A percentile compares a stretch with the other conserved stretches of the same genome.
Conservation (phyloP, 768 basidiomycete species). For the Mycena belliarum region DNA sequence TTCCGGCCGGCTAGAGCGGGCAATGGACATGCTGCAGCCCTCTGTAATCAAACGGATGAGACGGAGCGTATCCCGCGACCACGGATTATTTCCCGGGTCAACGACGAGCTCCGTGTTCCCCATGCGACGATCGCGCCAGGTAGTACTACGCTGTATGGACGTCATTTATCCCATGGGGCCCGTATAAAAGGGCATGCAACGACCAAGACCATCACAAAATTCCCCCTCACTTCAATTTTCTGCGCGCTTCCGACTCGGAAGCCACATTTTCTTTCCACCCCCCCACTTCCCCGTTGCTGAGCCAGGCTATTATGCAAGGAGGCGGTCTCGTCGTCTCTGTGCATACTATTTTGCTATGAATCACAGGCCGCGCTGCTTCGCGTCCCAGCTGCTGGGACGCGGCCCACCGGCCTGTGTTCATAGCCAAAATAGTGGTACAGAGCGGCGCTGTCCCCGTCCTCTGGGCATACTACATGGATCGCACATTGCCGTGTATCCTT, state of each 20-base stretch:
- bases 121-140: neutral
- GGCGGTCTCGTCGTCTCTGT: slow-evolving; percentile 4
- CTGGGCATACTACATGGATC: neutral
- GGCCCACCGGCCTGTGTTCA: slow-evolving; percentile 48
- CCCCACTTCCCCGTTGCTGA: neutral
- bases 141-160: neutral
- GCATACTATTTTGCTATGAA: slow-evolving; percentile 37
- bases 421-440: slow-evolving; percentile 55
- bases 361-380: slow-evolving; percentile 34
- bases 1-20: too few relatives aligned
- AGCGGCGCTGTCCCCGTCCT: slow-evolving; percentile 18
- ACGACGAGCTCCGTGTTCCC: neutral
- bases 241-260: neutral
- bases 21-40: too few relatives aligned
- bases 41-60: neutral
- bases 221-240: neutral
- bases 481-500: neutral
- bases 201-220: too few relatives aligned
- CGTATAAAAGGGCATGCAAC: neutral
- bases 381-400: slow-evolving; percentile 30
- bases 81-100: neutral
- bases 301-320: neutral
- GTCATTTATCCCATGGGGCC: neutral
- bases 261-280: neutral
- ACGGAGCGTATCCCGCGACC: neutral